Percentiles rank a stretch among this genome's conserved stretches.
Conservation (phyloP, 768 basidiomycete species). For the Albatrellus ellisii region DNA sequence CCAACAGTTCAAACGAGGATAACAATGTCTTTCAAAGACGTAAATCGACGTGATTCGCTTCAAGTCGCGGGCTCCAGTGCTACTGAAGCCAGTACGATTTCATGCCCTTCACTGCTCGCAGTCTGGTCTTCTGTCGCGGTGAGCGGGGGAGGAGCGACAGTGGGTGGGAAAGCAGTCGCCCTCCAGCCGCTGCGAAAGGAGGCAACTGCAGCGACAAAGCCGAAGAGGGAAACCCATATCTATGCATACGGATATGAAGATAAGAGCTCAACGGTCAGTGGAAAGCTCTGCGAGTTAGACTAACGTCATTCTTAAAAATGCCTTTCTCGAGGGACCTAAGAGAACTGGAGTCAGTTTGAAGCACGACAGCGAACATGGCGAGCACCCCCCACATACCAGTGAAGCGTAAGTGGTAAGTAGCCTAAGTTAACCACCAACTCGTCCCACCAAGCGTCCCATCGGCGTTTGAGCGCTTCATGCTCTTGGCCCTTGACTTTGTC, state of each 20-base stretch:
- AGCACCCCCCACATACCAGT: slow-evolving; percentile 43
- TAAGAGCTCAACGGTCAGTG: background rate
- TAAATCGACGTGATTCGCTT: too few relatives aligned
- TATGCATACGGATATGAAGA: background rate
- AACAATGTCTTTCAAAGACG: too few relatives aligned
- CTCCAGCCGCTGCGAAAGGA: background rate
- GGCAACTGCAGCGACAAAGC: background rate
- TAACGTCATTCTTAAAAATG: slow-evolving; percentile 11
- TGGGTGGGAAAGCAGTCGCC: background rate
- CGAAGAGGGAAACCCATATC: background rate
- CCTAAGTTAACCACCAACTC: slow-evolving; percentile 61
- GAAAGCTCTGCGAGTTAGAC: background rate
- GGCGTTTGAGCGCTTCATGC: slow-evolving; percentile 38
- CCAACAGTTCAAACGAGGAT: too few relatives aligned
- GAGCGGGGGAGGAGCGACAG: background rate
- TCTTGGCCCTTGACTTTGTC: slow-evolving; percentile 41
- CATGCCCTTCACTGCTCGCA: too few relatives aligned
- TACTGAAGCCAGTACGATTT: too few relatives aligned
- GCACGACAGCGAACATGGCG: too few relatives aligned
- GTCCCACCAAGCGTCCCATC: slow-evolving; percentile 59
- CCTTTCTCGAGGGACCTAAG: slow-evolving; percentile 12
- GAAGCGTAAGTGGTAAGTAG: slow-evolving; percentile 73
- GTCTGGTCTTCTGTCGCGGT: background rate
- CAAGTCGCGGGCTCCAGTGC: too few relatives aligned
- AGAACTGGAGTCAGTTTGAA: background rate